Evolutionary conservation across 345 rosid species (phyloP), one percentile per base, ranked within the genome.

Genomic region (Sonneratia alba): DNA sequence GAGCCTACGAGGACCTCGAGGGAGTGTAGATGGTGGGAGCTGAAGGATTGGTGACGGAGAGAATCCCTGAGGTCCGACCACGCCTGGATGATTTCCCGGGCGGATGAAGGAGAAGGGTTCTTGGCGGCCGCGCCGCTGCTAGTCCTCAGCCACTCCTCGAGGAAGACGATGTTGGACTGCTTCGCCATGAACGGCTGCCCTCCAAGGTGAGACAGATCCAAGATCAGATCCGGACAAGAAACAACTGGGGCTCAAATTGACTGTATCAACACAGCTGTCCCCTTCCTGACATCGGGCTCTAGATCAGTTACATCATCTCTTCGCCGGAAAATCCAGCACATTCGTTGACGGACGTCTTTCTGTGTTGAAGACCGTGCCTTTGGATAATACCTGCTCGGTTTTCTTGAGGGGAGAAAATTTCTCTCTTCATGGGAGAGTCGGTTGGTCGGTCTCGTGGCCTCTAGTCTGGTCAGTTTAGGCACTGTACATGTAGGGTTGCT

Each of bases 21-120:
- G 45, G 97, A 83, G 73, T 87, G 92, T 73, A 87, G 82, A 61
- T 81, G 85, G 72, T 84, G 86, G 71, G 85, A 64, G 71, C 83
- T 82, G 65, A 91, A 81, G 55, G 82, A 77, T 10, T 76, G 87
- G 76, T 65, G 88, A 66, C 83, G 86, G 22, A 86, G 73, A 51
- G 81, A 84, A 22, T 90, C 97, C 27, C 97, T 80, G 67, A 94
- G 91, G 76, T 91, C 96, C 73, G 91, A 80, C 98, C 99, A 95
- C 3, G 96, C 91, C 74, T 92, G 92, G 76, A 95, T 87, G 72
- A 88, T 86, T 40, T 86, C 88, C 57, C 91, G 83, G 37, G 96
- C 93, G n/a, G 99, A 87, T 0, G 84, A 80, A 18, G 86, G 63
- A 8, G 82, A 74, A 75, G 78, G 45, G 56, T 66, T 18, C 38